These are phyloP conservation scores for Nannochloris sp. DNA, from an alignment of 139 green algal species.

Conservation along the genomic window DNA sequence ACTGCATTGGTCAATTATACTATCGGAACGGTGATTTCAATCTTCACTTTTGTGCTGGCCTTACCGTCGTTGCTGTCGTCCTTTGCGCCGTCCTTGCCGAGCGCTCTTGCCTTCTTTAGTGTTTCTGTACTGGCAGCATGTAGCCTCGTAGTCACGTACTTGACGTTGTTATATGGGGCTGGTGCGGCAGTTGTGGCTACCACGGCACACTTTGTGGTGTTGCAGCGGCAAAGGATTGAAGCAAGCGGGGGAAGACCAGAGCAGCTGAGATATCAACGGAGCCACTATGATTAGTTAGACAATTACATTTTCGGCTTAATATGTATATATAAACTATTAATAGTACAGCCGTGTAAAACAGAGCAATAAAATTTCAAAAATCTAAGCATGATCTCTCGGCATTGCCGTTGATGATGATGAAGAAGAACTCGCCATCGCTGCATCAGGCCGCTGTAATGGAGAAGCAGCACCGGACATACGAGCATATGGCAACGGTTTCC, in stretches of 20 bases:
- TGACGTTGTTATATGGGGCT: conserved; percentile 28
- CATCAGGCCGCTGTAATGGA: conserved; percentile 7
- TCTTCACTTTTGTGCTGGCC: conserved; percentile 37
- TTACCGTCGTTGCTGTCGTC: conserved; percentile 35
- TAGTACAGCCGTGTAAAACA: background rate
- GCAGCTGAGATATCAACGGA: background rate
- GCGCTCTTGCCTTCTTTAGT: conserved; percentile 26
- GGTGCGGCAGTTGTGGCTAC: conserved; percentile 14
- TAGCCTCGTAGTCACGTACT: conserved; percentile 21
- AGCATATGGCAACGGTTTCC: conserved; percentile 37
- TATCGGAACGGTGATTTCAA: conserved; percentile 32
- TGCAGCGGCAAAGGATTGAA: conserved; percentile 9
- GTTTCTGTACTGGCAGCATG: conserved; percentile 10
- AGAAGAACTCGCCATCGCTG: background rate
- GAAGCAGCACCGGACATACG: conserved; percentile 25
- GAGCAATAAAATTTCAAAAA: background rate
- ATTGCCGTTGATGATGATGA: background rate
- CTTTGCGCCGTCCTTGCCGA: conserved; percentile 19
- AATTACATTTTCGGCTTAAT: background rate
- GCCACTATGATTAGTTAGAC: conserved; percentile 3
- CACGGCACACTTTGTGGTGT: conserved; percentile 4
- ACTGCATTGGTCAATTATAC: conserved; percentile 43
- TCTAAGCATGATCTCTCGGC: conserved; percentile 44
- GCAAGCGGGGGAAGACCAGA: background rate
- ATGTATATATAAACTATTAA: background rate